Evolutionary conservation across 495 filamentous ascomycete species (phyloP), one percentile per base, ranked within the genome.

Genomic region (Sphaerosporella brunnea): DNA sequence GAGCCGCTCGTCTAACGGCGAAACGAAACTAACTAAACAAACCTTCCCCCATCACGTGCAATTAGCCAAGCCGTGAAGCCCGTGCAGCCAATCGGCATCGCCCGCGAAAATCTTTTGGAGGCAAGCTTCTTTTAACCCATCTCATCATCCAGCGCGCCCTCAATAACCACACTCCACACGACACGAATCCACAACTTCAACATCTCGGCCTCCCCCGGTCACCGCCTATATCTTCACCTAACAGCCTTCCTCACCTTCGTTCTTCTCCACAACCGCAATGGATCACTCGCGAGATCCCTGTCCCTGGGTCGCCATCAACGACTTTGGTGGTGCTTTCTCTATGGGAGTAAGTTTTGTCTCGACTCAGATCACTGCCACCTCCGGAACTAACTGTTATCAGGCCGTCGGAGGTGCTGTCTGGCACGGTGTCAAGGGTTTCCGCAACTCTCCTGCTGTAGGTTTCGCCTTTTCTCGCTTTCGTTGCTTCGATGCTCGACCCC

Each of bases 351-450:
- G 81, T 75, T 34, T 40, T 47, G 18, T 44, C 44, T 37, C 48
- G n/a, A n/a, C n/a, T n/a, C n/a, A n/a, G n/a, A n/a, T n/a, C n/a
- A n/a, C n/a, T n/a, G n/a, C 47, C 42, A 42, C 46, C 35, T 25
- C 36, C 13, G 24, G 28, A 23, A 10, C 36, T 48, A 36, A 50
- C 43, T 16, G 1, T 9, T 20, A 7, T 21, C 54, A 84, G 78
- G 78, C 79, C 48, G 85, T 97, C 53, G 90, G 90, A 60, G 90
- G 90, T 61, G 78, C 82, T 47, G 77, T 96, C 63, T 97, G 90
- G 90, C 90, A 97, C 67, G 92, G 92, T 58, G 78, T 97, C 38
- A 97, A 97, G 69, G 90, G 88, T 45, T 93, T 83, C 70, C 68
- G 88, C 37, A 93, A 93, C 71, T 75, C 72, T 52, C 74, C 74